Base-by-base conservation (phyloP, 2,329 filamentous ascomycete genomes). In the Dichotomopilus funicola region DNA sequence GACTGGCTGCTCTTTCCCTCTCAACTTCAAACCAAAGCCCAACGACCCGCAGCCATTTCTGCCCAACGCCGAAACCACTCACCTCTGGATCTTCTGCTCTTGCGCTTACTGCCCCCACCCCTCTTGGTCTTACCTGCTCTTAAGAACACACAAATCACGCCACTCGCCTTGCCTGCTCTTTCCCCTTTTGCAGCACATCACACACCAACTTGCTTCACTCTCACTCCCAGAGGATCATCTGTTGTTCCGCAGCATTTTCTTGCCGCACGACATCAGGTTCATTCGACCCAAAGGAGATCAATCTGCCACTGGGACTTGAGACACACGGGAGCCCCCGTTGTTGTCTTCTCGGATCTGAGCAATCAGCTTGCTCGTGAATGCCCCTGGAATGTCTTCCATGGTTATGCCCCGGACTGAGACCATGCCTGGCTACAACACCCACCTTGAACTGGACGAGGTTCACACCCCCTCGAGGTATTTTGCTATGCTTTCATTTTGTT, bases 381-480 rank as follows among this genome's bases (percentile, higher is more conserved):
- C 47, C 35, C 53, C 57, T 49, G 61, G 63, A 63, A 61, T 64
- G 62, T 63, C 62, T 64, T 54, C 63, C 59, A 55, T 63, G 63
- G 60, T 64, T 59, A 55, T 68, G 51, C 55, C 62, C 55, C 60
- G 62, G 58, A 63, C 56, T 55, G 61, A 61, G 40, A 65, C 73
- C 65, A 81, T 82, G 78, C 73, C 78, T 68, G 74, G 74, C 71
- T 80, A 74, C 74, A 79, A 73, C 19, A 27, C 19, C 66, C 73
- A 75, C 65, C 67, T 76, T 71, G 78, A 81, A 68, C 75, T 81
- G 72, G 78, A 81, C 70, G 78, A 82, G 72, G 78, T 80, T 71
- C 75, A 80, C 68, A 79, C 78, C 67, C 76, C 81, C 68, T 75
- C 78, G 74, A 83, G 80, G 80, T 83, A 83, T 74, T 72, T 73